A percentile compares a stretch with the other conserved stretches of the same genome.
phyloP scores from a whole-genome alignment of 257 asterid species.

The Salvia miltiorrhiza region DNA sequence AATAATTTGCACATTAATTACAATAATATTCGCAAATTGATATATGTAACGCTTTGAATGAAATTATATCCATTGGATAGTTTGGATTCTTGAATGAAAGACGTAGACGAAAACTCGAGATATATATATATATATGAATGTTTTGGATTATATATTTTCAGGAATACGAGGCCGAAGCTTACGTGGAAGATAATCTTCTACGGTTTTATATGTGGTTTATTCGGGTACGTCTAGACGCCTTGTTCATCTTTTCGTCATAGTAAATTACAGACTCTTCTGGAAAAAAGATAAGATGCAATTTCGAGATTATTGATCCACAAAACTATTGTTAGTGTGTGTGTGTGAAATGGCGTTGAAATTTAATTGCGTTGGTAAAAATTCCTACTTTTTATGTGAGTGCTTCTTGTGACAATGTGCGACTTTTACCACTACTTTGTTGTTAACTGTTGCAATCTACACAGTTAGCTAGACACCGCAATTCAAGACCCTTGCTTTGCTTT shows the following conservation, averaged over 20 bases:
- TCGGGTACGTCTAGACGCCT: slow-evolving; percentile 26
- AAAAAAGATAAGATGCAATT: background rate
- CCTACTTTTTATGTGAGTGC: background rate
- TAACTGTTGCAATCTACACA: slow-evolving; percentile 19
- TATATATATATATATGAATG: no score
- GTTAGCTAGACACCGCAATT: background rate
- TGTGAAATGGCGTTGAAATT: slow-evolving; percentile 18
- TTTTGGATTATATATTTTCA: slow-evolving; percentile 11
- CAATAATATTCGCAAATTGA: no score
- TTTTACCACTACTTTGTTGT: slow-evolving; percentile 11
- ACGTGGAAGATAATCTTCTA: slow-evolving; percentile 39
- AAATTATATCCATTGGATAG: no score
- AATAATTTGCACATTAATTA: no score
- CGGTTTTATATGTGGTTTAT: slow-evolving; percentile 53
- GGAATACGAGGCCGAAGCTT: slow-evolving; percentile 61
- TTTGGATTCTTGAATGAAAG: no score
- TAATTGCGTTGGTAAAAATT: background rate
- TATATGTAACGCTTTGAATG: no score
- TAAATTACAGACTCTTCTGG: background rate
- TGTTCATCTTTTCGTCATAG: background rate
- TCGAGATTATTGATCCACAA: background rate
- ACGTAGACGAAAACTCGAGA: no score
- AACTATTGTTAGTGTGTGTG: background rate
- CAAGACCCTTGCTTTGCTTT: no score
- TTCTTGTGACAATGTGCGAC: slow-evolving; percentile 22